Base-by-base conservation (phyloP, 140 eudicot species). In the Cichorium intybus region DNA sequence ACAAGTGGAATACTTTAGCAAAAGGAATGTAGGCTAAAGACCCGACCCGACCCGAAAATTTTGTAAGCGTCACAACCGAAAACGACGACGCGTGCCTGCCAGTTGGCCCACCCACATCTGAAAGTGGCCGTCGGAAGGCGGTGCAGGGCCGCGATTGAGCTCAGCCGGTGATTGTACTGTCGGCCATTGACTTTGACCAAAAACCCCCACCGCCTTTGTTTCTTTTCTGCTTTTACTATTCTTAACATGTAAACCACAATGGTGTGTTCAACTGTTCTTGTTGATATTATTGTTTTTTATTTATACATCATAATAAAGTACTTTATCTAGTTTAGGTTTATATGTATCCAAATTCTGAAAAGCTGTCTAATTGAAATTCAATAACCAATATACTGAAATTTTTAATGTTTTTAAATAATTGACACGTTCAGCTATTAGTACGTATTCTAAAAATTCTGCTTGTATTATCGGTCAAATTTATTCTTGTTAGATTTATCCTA, bases 31-130 rank as follows among this genome's bases (percentile, higher is more conserved):
- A 20, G 49, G 46, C 1, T 39, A 3, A 1, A 5, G 7, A 11
- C 11, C n/a, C 6, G 22, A 55, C 61, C 61, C 61, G 61, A 55
- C 61, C 61, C 62, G 43, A 56, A n/a, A 56, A 29, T 56, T 43
- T n/a, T 3, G 11, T 26, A 43, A 56, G 6, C 24, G 10, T 56
- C 43, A 56, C 61, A 53, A 15, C 18, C 18, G 7, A 4, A 43
- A 12, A 43, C 18, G 49, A 4, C 10, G 49, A 43, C 47, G 47
- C 64, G 47, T 58, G 45, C 48, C 64, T 41, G 49, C 49, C n/a
- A 10, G 64, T 18, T 37, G 64, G 49, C 8, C 64, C 64, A 59
- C 49, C 37, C 46, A 31, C 45, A 10, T 33, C 29, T 21, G 4
- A 4, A 9, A 26, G 3, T 28, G 18, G 1, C 33, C 26, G 28